Evolutionary conservation across 306 rosid species (phyloP).

Genomic region (Prunus campanulata): DNA sequence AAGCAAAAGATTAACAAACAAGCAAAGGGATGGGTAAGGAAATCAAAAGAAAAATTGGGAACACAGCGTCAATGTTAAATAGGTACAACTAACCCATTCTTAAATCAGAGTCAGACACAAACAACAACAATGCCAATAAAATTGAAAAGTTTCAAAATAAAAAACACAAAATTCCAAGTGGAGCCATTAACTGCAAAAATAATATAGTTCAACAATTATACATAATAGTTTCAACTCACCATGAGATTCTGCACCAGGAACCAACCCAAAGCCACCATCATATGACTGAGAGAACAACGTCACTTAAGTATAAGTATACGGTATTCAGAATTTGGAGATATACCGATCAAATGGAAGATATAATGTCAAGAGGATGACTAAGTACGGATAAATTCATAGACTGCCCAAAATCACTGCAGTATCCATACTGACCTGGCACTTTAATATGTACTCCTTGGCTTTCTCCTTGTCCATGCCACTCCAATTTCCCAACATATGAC

Average conservation of each 20-base stretch:
- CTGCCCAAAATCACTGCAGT: slow-evolving; percentile 10
- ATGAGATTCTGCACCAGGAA: slow-evolving; percentile 93
- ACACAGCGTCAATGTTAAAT: background rate
- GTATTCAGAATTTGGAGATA: background rate
- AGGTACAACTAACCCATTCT: background rate
- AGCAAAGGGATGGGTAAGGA: background rate
- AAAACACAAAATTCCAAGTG: background rate
- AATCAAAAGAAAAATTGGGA: background rate
- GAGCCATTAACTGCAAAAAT: background rate
- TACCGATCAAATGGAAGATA: slow-evolving; percentile 9
- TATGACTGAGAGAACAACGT: slow-evolving; percentile 61
- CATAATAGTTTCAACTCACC: slow-evolving; percentile 59
- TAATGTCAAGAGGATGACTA: slow-evolving; percentile 2
- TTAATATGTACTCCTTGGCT: slow-evolving; percentile 71
- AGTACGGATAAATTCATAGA: background rate
- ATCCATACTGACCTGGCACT: slow-evolving; percentile 72
- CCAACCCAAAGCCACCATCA: slow-evolving; percentile 97
- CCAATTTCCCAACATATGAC: slow-evolving; percentile 83
- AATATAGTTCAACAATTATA: background rate
- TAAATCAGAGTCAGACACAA: background rate
- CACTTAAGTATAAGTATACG: slow-evolving; percentile 3
- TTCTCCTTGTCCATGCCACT: slow-evolving; percentile 94
- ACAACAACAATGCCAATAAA: background rate
- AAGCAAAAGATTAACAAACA: background rate
- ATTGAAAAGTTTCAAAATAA: background rate